phyloP scores from a whole-genome alignment of 345 rosid genomes.

The Eucalyptus cloeziana region DNA sequence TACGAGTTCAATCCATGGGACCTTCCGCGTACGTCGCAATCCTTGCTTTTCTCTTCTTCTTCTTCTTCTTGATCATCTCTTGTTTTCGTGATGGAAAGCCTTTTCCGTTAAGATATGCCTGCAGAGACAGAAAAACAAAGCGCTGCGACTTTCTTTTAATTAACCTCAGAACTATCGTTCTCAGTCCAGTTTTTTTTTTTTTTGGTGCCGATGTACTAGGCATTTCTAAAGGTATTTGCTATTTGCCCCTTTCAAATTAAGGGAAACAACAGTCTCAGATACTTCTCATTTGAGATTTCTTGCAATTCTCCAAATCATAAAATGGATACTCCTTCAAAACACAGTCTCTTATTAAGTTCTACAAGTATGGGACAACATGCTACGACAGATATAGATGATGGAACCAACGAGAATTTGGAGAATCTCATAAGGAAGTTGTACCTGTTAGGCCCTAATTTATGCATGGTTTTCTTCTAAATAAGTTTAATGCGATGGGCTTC shows the following conservation, averaged over 20 bases:
- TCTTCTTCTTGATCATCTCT: background rate
- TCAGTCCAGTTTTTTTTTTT: background rate
- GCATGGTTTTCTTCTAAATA: background rate
- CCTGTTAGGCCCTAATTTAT: background rate
- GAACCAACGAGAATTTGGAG: background rate
- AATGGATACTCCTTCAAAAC: background rate
- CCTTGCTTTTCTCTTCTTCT: background rate
- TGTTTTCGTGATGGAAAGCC: background rate
- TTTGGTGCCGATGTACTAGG: background rate
- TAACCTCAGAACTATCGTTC: background rate
- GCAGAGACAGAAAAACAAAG: background rate
- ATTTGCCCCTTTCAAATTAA: background rate
- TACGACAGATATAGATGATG: background rate
- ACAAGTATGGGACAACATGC: background rate
- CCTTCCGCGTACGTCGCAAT: constrained; percentile 23
- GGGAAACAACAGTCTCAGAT: background rate
- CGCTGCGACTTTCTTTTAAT: background rate
- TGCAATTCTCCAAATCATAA: background rate
- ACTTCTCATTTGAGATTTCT: background rate
- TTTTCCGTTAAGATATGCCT: background rate
- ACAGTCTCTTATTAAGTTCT: background rate
- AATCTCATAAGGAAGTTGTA: background rate
- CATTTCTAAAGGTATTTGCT: background rate
- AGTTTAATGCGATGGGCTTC: background rate
- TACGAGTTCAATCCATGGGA: constrained; percentile 32